phyloP scores from a whole-genome alignment of 179 eudicot species.

The Gypsophila paniculata region DNA sequence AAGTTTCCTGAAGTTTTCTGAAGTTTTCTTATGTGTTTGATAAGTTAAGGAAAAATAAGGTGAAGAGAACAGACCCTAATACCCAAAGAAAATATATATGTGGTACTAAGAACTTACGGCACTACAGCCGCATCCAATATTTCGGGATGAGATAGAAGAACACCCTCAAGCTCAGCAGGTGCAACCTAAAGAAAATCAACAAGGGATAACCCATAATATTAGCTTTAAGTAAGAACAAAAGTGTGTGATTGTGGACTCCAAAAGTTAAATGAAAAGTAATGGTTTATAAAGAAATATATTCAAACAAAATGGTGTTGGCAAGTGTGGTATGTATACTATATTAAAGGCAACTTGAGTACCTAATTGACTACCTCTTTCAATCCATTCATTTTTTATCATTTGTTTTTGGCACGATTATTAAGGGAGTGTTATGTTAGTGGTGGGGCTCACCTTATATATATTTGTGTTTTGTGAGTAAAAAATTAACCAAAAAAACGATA shows the following conservation, averaged over 20 bases:
- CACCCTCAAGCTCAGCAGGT: slow-evolving; percentile 84
- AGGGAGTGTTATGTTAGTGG: no score
- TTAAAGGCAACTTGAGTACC: no score
- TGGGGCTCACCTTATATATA: no score
- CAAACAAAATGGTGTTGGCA: neutral
- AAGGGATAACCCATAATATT: neutral
- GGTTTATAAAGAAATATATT: neutral
- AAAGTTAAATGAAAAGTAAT: neutral
- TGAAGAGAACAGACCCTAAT: no score
- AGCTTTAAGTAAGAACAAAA: neutral
- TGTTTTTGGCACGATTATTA: no score
- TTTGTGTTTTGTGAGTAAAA: no score
- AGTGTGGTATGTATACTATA: neutral
- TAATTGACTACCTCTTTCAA: no score
- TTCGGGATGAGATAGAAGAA: slow-evolving; percentile 72
- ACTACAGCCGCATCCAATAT: slow-evolving; percentile 82
- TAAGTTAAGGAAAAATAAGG: no score
- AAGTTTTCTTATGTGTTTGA: no score
- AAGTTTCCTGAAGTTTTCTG: no score
- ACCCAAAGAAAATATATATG: neutral
- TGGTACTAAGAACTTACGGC: slow-evolving; percentile 41
- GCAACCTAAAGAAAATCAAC: slow-evolving; percentile 53
- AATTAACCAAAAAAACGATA: no score
- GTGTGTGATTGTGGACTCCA: neutral
- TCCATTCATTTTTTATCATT: no score